These are phyloP conservation scores for Gossypium lobatum DNA, from an alignment of 441 rosid genomes.

Conservation along the genomic window DNA sequence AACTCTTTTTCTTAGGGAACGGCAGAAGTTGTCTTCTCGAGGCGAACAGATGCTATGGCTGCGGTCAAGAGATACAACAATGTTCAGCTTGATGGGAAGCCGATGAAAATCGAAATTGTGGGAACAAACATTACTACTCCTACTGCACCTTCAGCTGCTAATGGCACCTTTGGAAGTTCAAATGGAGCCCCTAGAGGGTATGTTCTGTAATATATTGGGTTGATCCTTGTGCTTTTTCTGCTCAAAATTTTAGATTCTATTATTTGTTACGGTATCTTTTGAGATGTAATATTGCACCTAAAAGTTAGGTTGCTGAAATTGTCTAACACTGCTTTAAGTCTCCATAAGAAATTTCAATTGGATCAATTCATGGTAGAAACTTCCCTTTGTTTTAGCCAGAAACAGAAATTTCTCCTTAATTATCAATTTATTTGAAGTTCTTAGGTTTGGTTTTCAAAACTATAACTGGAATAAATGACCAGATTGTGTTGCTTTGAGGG, in stretches of 20 bases:
- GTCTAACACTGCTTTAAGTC: not conserved
- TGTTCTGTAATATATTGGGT: conserved; percentile 14
- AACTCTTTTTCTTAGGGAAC: conserved; percentile 63
- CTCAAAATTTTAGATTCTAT: not conserved
- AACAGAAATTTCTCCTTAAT: not conserved
- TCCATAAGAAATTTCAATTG: not conserved
- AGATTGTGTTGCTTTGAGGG: not conserved
- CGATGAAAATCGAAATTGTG: conserved; percentile 87
- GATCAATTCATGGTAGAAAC: not conserved
- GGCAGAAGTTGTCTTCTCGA: conserved; percentile 76
- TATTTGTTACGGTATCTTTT: not conserved
- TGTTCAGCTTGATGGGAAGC: conserved; percentile 92
- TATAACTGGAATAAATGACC: not conserved
- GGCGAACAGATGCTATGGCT: conserved; percentile 64
- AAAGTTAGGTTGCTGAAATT: not conserved
- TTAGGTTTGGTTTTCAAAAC: not conserved
- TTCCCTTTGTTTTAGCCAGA: not conserved
- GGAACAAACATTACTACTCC: conserved; percentile 55
- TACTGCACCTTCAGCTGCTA: conserved; percentile 34
- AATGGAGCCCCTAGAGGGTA: conserved; percentile 66
- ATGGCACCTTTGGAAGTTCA: conserved; percentile 35
- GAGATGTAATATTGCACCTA: not conserved
- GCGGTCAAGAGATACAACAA: conserved; percentile 86
- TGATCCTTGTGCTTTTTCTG: not conserved
- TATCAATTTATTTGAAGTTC: not conserved